phyloP scores from a whole-genome alignment of 1,284 basidiomycete genomes.

The Trichosporon sp. region DNA sequence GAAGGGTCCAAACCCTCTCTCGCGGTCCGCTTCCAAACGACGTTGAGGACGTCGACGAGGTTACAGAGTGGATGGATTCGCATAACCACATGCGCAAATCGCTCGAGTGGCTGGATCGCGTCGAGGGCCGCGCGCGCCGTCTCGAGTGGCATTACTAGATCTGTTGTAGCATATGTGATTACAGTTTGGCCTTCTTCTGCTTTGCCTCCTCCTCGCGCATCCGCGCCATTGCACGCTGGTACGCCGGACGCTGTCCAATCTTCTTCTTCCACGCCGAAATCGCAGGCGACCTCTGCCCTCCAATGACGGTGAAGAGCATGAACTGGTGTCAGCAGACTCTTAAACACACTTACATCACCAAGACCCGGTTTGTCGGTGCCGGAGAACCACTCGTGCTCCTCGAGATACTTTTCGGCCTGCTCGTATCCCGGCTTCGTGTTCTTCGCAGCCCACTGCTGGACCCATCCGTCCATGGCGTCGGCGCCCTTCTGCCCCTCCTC shows the following conservation, averaged over 20 bases:
- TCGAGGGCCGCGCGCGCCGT: conserved; percentile 8
- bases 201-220: conserved; percentile 23
- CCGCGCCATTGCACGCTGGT: conserved; percentile 21
- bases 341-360: conserved; percentile 20
- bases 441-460: conserved; percentile 12
- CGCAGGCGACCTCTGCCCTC: conserved; percentile 15
- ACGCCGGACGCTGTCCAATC: conserved; percentile 28
- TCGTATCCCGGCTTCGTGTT: conserved; percentile 16
- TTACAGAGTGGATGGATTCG: conserved; percentile 79
- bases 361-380: conserved; percentile 24
- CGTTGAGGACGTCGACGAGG: conserved; percentile 67
- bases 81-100: conserved; percentile 63
- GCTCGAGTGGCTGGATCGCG: conserved; percentile 2
- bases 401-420: conserved; percentile 21
- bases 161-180: conserved; percentile 4
- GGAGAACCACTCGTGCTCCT: conserved; percentile 18
- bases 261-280: conserved; percentile 25
- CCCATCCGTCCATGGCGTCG: conserved; percentile 17
- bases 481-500: conserved; percentile 18
- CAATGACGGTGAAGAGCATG: conserved; percentile 22
- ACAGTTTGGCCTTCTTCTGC: conserved; percentile 21
- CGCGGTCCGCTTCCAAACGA: conserved; percentile 34
- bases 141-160: conserved; percentile 6
- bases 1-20: conserved; percentile 20
- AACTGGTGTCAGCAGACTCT: conserved; percentile 8